Conservation (phyloP, 2,329 filamentous ascomycete species). For the Penicillium janthinellum region DNA sequence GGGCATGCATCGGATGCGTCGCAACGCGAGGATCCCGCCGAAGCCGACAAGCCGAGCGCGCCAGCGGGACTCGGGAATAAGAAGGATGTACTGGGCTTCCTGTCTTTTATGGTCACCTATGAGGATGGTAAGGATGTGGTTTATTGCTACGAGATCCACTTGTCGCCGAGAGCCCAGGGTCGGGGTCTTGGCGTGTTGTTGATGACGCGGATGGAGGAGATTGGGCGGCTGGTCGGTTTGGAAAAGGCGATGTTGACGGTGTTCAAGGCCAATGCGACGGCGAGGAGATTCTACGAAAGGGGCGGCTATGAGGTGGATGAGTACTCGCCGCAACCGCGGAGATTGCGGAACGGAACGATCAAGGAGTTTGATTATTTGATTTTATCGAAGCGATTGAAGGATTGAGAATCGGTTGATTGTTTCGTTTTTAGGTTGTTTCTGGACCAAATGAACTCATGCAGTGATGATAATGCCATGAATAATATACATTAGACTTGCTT, state of each 20-base stretch:
- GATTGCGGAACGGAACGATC: constrained; percentile 52
- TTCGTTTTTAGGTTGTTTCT: constrained; percentile 2
- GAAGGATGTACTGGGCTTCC: constrained; percentile 42
- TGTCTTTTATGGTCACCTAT: constrained; percentile 60
- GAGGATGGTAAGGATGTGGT: constrained; percentile 58
- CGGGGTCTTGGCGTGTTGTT: constrained; percentile 56
- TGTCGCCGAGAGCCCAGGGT: constrained; percentile 47
- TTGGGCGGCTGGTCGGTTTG: constrained; percentile 51
- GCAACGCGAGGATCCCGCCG: not conserved
- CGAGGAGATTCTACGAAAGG: constrained; percentile 52
- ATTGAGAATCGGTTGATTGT: not conserved
- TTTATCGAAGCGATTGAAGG: constrained; percentile 50
- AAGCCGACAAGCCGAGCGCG: constrained; percentile 1
- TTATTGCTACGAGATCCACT: constrained; percentile 67
- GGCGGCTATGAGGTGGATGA: constrained; percentile 57
- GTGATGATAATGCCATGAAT: constrained; percentile 11
- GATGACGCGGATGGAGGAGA: constrained; percentile 51
- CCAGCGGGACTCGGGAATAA: not conserved
- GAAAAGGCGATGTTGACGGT: constrained; percentile 64
- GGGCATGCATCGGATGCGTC: not conserved
- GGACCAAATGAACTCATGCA: constrained; percentile 2
- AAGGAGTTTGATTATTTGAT: constrained; percentile 57
- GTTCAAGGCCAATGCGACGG: constrained; percentile 55
- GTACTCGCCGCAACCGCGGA: constrained; percentile 53
- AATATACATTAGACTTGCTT: constrained; percentile 68